A percentile compares a stretch with the other conserved stretches of the same genome.
Conservation (phyloP, 2,329 filamentous ascomycete species). For the Fusarium verticillioides region DNA sequence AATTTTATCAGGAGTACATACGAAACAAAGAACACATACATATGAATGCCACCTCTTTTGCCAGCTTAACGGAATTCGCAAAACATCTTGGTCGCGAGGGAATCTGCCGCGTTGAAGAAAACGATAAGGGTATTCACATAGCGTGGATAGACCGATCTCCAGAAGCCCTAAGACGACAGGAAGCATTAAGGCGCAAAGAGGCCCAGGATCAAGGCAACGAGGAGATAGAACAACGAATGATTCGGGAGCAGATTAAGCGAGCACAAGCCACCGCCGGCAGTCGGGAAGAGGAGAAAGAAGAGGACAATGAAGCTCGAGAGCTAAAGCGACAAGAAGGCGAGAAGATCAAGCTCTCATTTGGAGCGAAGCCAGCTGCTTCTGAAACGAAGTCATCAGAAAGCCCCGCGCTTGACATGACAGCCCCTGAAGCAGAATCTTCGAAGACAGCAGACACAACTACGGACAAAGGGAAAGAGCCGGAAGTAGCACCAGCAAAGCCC, state of each 20-base stretch:
- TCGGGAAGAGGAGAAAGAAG: constrained; percentile 53
- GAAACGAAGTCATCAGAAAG: constrained; percentile 30
- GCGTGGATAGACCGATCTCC: constrained; percentile 93
- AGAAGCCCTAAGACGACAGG: constrained; percentile 81
- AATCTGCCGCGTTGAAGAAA: constrained; percentile 90
- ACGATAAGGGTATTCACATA: constrained; percentile 84
- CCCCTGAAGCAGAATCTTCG: constrained; percentile 7
- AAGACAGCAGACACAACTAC: constrained; percentile 4
- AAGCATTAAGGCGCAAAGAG: constrained; percentile 85
- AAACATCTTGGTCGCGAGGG: constrained; percentile 88
- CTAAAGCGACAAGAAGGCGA: constrained; percentile 76
- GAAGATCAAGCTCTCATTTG: constrained; percentile 79
- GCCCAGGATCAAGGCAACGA: constrained; percentile 91
- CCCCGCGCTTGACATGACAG: constrained; percentile 21
- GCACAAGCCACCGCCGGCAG: constrained; percentile 67
- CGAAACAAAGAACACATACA: constrained; percentile 86
- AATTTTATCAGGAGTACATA: constrained; percentile 96
- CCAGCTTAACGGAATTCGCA: constrained; percentile 81
- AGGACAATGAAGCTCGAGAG: constrained; percentile 56
- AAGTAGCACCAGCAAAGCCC: constrained; percentile 47
- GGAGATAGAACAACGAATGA: constrained; percentile 83
- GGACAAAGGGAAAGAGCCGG: constrained; percentile 19
- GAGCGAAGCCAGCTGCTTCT: constrained; percentile 52
- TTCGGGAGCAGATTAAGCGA: constrained; percentile 84
- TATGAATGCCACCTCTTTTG: constrained; percentile 60